Evolutionary conservation across 2,329 filamentous ascomycete species (phyloP).

Genomic region (Fusarium algeriense): DNA sequence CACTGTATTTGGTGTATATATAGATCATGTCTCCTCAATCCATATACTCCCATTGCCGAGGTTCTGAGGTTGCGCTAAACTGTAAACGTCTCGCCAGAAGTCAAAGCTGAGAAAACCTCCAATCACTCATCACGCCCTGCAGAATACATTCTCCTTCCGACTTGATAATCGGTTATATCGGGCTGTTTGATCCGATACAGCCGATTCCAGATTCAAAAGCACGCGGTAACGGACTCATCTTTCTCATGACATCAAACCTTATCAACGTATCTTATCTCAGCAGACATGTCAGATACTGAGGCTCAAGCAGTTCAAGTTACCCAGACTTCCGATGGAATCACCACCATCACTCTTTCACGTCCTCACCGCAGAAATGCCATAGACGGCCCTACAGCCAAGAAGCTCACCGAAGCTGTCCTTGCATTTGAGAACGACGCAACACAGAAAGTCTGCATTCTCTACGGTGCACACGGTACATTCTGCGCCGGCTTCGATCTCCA

Average conservation of each 20-base stretch:
- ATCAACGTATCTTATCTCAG: not conserved
- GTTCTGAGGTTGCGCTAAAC: not conserved
- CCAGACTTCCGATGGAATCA: slow-evolving; percentile 13
- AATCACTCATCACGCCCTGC: not conserved
- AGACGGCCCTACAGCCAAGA: slow-evolving; percentile 12
- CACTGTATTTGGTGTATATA: too few species aligned
- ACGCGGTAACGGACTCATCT: rapidly evolving
- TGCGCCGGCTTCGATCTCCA: slow-evolving; percentile 22
- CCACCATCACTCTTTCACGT: slow-evolving; percentile 13
- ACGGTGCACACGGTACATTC: slow-evolving; percentile 8
- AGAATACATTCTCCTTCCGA: not conserved
- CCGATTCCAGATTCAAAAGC: not conserved
- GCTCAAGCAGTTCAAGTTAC: slow-evolving; percentile 6
- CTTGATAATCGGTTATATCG: not conserved
- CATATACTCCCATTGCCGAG: not conserved
- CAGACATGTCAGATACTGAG: not conserved
- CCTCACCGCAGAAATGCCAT: slow-evolving; percentile 17
- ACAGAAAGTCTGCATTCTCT: slow-evolving; percentile 12
- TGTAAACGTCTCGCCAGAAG: not conserved
- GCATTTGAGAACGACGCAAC: slow-evolving; percentile 3
- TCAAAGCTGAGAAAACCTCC: not conserved
- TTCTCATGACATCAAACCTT: not conserved
- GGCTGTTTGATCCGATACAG: not conserved
- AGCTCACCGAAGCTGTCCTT: not conserved
- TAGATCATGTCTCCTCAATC: too few species aligned